Conservation (phyloP, 2,329 filamentous ascomycete species). For the Sodiomyces alkalinus region DNA sequence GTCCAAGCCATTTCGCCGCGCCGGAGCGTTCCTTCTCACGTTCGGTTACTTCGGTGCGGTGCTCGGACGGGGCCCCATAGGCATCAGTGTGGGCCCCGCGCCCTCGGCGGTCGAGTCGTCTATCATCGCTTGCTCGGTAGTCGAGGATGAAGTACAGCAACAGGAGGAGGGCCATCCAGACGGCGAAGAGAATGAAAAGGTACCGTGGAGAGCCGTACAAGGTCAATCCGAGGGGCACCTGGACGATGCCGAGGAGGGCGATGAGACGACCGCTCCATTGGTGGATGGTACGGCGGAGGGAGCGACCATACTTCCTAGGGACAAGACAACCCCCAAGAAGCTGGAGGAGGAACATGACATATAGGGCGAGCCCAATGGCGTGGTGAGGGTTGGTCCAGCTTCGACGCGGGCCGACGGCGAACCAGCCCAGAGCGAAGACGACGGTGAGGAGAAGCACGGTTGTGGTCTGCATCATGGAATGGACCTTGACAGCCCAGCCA, state of each 20-base stretch:
- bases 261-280: conserved; percentile 73
- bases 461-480: conserved; percentile 61
- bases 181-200: conserved; percentile 71
- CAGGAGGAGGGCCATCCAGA: conserved; percentile 62
- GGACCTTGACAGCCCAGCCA: conserved; percentile 48
- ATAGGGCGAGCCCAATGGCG: conserved; percentile 68
- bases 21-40: conserved; percentile 13
- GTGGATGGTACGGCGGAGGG: conserved; percentile 52
- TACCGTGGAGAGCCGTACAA: conserved; percentile 80
- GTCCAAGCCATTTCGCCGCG: conserved; percentile 31
- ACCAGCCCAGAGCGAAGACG: conserved; percentile 60
- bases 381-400: conserved; percentile 72
- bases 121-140: conserved; percentile 53
- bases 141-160: conserved; percentile 67
- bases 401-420: conserved; percentile 59
- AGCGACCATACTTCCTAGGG: conserved; percentile 31
- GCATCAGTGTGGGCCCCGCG: conserved; percentile 33
- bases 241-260: conserved; percentile 67
- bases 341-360: conserved; percentile 57
- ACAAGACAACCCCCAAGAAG: conserved; percentile 54
- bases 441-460: conserved; percentile 53
- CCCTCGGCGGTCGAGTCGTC: too few relatives aligned
- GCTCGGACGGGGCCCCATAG: conserved; percentile 24
- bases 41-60: conserved; percentile 21
- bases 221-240: conserved; percentile 78